Base-by-base conservation (phyloP, 78 protist species). In the Dictyostelium purpureum region DNA sequence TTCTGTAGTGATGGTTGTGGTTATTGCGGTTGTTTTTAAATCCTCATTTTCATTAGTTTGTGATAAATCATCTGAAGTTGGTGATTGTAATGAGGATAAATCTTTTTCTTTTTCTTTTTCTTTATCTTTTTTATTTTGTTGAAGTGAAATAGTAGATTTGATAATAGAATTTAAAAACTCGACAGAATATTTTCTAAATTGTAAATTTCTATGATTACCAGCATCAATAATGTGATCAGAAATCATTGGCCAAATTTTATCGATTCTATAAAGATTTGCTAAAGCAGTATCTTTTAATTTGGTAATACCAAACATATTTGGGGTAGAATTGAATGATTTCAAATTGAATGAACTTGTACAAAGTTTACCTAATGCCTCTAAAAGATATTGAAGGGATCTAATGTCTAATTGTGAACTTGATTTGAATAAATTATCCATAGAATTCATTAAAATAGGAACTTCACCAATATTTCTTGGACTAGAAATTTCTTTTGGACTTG, bases 371-470 rank as follows among this genome's bases (percentile, higher is more conserved):
- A 85, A 77, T 45, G 92, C 92, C 2, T 73, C 92, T 4, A 85
- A 73, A 1, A 85, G 63, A 33, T 56, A 85, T 54, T 43, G 57
- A 11, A 75, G 56, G 2, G 92, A 85, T 85, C 63, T 52, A 59
- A 71, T 65, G 47, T 85, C 92, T 37, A 85, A 57, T 61, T 70
- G 82, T 4, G 56, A 59, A 14, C 70, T 56, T 18, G 83, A 61
- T 33, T 73, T 70, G 18, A 85, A 85, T 14, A 85, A 56, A 33
- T 66, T 85, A 19, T 85, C 79, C 92, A 85, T 85, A 3, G 92
- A 77, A 19, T 38, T 85, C 11, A 85, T 31, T 19, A 85, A 21
- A 12, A 85, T 85, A 9, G 92, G 82, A 2, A 85, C 45, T 61
- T 85, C 92, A 0, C 79, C 80, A 28, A 61, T 52, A 1, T 40